phyloP scores from a whole-genome alignment of 176 grass and related monocot species.

The Poa pratensis region DNA sequence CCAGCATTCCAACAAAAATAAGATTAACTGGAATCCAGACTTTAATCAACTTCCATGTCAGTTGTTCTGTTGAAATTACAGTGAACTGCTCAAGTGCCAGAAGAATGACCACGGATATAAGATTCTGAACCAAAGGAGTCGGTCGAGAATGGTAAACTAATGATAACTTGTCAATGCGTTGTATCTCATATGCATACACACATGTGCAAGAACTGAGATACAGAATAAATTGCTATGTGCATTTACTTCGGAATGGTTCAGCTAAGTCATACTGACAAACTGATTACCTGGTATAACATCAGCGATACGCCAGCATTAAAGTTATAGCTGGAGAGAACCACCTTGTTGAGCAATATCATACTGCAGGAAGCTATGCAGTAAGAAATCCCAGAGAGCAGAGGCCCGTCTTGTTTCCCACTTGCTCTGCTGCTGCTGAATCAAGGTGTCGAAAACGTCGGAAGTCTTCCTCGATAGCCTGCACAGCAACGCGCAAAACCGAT shows the following conservation, averaged over 20 bases:
- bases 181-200: background rate
- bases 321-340: slow-evolving; percentile 78
- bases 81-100: slow-evolving; percentile 52
- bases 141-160: slow-evolving; percentile 11
- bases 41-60: slow-evolving; percentile 85
- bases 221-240: background rate
- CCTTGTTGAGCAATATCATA: slow-evolving; percentile 97
- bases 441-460: slow-evolving; percentile 55
- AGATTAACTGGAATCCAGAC: slow-evolving; percentile 89
- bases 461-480: slow-evolving; percentile 65
- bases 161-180: background rate
- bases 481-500: background rate
- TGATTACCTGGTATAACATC: slow-evolving; percentile 79
- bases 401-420: slow-evolving; percentile 46
- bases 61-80: slow-evolving; percentile 67
- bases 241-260: background rate
- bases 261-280: background rate
- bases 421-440: slow-evolving; percentile 65
- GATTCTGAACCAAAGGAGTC: slow-evolving; percentile 60
- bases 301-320: slow-evolving; percentile 76
- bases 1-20: slow-evolving; percentile 86
- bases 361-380: slow-evolving; percentile 87
- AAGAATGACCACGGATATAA: slow-evolving; percentile 73
- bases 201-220: background rate
- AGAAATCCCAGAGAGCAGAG: slow-evolving; percentile 66